Conservation (phyloP, 1,284 basidiomycete species). For the Lentinula novae-zelandiae region DNA sequence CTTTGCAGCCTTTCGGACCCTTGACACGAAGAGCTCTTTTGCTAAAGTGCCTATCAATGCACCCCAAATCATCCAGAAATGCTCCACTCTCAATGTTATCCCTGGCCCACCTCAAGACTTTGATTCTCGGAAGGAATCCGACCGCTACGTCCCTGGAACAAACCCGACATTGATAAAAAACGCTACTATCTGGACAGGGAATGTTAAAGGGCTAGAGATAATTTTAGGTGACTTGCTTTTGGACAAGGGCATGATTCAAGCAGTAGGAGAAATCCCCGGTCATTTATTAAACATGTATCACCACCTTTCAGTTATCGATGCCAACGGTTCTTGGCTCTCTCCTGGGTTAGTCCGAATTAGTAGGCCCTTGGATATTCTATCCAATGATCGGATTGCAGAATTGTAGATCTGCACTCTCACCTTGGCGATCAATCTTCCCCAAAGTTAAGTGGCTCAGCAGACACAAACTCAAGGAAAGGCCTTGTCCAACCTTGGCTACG, state of each 20-base stretch:
- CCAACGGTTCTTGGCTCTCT: constrained; percentile 14
- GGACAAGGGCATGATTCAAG: constrained; percentile 53
- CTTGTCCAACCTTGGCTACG: constrained; percentile 33
- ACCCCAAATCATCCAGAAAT: constrained; percentile 41
- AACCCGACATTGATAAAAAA: constrained; percentile 68
- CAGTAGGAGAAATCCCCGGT: constrained; percentile 42
- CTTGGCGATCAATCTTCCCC: constrained; percentile 52
- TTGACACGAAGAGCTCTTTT: not conserved
- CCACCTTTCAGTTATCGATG: constrained; percentile 20
- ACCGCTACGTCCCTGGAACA: constrained; percentile 67
- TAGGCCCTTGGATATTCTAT: not conserved
- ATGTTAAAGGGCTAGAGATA: constrained; percentile 58
- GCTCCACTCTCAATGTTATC: constrained; percentile 37
- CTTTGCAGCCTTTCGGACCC: not conserved
- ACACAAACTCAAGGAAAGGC: constrained; percentile 39
- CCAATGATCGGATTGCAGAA: constrained; percentile 18
- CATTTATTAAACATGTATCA: constrained; percentile 25
- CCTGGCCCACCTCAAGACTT: constrained; percentile 58
- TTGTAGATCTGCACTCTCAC: constrained; percentile 63
- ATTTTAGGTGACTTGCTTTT: constrained; percentile 50
- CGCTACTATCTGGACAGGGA: constrained; percentile 84
- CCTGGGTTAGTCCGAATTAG: constrained; percentile 13
- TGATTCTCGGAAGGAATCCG: constrained; percentile 52
- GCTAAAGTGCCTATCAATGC: constrained; percentile 40
- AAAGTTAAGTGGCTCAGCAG: constrained; percentile 32